Conservation (phyloP, 1,284 basidiomycete genomes). For the Phylloporus gajari region DNA sequence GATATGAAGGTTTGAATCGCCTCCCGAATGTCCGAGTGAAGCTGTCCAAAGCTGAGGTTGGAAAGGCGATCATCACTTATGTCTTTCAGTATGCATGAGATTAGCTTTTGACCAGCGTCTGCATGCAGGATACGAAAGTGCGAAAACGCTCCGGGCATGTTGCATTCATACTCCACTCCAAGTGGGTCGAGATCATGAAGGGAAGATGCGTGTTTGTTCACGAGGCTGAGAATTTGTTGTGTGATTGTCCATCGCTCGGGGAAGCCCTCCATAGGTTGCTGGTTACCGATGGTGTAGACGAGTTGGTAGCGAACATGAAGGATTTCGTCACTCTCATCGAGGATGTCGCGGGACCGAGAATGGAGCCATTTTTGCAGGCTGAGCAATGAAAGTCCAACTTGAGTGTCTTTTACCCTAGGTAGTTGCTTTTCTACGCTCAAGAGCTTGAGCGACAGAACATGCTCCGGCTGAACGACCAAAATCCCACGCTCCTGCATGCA, state of each 20-base stretch:
- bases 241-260: slow-evolving; percentile 58
- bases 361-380: slow-evolving; percentile 13
- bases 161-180: background rate
- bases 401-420: background rate
- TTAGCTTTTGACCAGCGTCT: slow-evolving; percentile 36
- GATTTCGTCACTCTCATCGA: slow-evolving; percentile 64
- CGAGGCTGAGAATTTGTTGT: slow-evolving; percentile 50
- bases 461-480: slow-evolving; percentile 3
- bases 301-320: slow-evolving; percentile 58
- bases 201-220: slow-evolving; percentile 19
- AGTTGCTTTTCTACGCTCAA: slow-evolving; percentile 7
- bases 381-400: background rate
- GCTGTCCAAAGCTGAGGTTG: slow-evolving; percentile 28
- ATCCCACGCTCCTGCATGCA: slow-evolving; percentile 2
- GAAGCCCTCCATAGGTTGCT: slow-evolving; percentile 51
- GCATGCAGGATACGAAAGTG: slow-evolving; percentile 46
- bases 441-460: slow-evolving; percentile 4
- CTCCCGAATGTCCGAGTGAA: slow-evolving; percentile 19
- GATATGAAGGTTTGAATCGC: slow-evolving; percentile 37
- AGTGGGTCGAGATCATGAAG: slow-evolving; percentile 27
- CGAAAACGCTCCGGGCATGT: slow-evolving; percentile 40
- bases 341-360: slow-evolving; percentile 50
- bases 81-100: slow-evolving; percentile 38
- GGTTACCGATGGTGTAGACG: slow-evolving; percentile 55
- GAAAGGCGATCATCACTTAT: slow-evolving; percentile 43